Evolutionary conservation across 108 stramenopile species (phyloP).

Genomic region (Nitzschia palea): DNA sequence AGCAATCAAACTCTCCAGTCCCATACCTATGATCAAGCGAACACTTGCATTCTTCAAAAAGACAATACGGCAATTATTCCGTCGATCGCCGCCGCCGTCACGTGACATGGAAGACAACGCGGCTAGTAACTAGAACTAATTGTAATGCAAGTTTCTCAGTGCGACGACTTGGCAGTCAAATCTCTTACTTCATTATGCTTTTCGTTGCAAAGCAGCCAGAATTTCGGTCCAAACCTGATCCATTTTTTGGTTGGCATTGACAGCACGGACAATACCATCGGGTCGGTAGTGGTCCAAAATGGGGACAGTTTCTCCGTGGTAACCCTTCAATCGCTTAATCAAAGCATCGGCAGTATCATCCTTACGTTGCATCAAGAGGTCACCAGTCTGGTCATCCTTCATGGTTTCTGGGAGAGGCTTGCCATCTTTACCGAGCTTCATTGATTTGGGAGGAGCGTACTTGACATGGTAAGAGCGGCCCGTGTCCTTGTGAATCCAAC

Average conservation of each 20-base stretch:
- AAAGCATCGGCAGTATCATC: conserved; percentile 96
- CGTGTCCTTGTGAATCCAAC: conserved; percentile 91
- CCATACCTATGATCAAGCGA: conserved; percentile 1
- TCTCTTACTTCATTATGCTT: conserved; percentile 16
- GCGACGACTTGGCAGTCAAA: too few species aligned
- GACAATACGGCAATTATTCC: neutral
- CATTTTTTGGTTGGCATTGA: conserved; percentile 93
- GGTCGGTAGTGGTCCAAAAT: conserved; percentile 95
- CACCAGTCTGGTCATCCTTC: conserved; percentile 94
- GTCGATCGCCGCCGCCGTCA: too few species aligned
- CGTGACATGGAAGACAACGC: too few species aligned
- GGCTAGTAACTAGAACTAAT: too few species aligned
- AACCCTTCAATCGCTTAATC: conserved; percentile 86
- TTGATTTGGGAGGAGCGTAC: conserved; percentile 91
- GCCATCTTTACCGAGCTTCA: conserved; percentile 58
- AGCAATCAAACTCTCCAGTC: conserved; percentile 20
- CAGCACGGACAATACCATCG: conserved; percentile 74
- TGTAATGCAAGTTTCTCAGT: too few species aligned
- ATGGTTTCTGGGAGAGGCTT: conserved; percentile 76
- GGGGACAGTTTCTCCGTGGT: conserved; percentile 96
- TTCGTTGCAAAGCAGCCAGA: conserved; percentile 59
- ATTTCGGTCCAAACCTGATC: conserved; percentile 87
- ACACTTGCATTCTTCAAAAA: neutral
- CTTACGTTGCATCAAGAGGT: conserved; percentile 91
- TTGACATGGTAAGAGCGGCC: conserved; percentile 98